A percentile compares a stretch with the other conserved stretches of the same genome.
These are phyloP conservation scores for Pseudonectria foliicola DNA, from an alignment of 2,329 filamentous ascomycete genomes.

Conservation along the genomic window DNA sequence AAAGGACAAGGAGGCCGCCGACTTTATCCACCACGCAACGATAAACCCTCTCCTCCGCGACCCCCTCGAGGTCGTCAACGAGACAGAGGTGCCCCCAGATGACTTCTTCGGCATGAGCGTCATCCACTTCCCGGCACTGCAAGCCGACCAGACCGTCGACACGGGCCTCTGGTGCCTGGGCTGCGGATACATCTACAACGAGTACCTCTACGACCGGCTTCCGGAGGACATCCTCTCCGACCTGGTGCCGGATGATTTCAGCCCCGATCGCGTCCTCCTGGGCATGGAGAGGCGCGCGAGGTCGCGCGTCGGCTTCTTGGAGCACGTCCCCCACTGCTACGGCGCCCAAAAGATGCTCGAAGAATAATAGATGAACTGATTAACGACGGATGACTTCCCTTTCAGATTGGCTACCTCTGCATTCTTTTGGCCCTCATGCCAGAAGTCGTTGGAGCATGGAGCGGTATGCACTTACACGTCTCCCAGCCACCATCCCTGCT, in stretches of 20 bases:
- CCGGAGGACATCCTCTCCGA: too few relatives aligned
- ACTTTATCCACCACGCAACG: too few relatives aligned
- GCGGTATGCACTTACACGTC: too few relatives aligned
- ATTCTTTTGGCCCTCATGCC: too few relatives aligned
- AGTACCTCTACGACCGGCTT: neutral
- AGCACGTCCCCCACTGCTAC: neutral
- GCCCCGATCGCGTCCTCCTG: neutral
- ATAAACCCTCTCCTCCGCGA: neutral
- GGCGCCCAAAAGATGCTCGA: neutral
- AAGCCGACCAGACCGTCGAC: neutral
- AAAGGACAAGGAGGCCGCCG: too few relatives aligned
- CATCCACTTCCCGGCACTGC: constrained; percentile 1
- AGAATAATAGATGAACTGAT: too few relatives aligned
- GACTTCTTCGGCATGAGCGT: neutral
- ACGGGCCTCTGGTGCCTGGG: constrained; percentile 1
- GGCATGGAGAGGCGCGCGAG: neutral
- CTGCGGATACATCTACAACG: neutral
- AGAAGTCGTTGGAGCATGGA: too few relatives aligned
- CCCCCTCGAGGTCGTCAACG: neutral
- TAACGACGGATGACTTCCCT: too few relatives aligned
- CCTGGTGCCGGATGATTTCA: too few relatives aligned
- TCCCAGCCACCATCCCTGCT: too few relatives aligned
- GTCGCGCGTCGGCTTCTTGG: neutral
- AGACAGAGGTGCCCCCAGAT: neutral
- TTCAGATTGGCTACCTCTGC: too few relatives aligned